Percentiles rank a stretch among this genome's conserved stretches.
These are phyloP conservation scores for Lathyrus oleraceus DNA, from an alignment of 306 rosid species.

Conservation along the genomic window DNA sequence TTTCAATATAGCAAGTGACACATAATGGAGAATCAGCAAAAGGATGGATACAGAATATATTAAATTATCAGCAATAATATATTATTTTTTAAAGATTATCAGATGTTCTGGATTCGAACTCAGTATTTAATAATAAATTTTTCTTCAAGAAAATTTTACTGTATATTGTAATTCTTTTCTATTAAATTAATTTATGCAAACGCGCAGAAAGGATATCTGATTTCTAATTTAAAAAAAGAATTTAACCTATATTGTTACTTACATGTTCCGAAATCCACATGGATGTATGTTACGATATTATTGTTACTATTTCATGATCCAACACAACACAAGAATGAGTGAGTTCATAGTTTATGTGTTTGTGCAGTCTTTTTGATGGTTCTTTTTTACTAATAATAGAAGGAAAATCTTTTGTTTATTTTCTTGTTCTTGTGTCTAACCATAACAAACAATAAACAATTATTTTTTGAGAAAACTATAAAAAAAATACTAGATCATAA, in stretches of 20 bases:
- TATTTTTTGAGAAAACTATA: neutral
- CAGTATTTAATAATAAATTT: too few species aligned
- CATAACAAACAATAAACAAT: neutral
- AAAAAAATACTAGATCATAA: neutral
- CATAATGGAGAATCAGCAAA: slow-evolving; percentile 37
- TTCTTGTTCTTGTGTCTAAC: neutral
- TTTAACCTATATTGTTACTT: neutral
- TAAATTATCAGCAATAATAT: too few species aligned
- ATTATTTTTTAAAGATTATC: too few species aligned
- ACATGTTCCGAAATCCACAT: slow-evolving; percentile 16
- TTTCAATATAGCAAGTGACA: slow-evolving; percentile 52
- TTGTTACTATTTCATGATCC: neutral
- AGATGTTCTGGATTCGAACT: too few species aligned
- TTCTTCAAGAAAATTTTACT: too few species aligned
- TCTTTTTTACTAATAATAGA: slow-evolving; percentile 4
- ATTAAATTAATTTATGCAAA: too few species aligned
- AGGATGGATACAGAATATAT: neutral
- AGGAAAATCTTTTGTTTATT: neutral
- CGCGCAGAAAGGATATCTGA: too few species aligned
- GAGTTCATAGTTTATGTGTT: neutral
- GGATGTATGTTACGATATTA: neutral
- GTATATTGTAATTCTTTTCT: too few species aligned
- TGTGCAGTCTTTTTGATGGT: slow-evolving; percentile 5
- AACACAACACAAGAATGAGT: slow-evolving; percentile 32
- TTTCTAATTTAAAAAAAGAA: too few species aligned